Conservation (phyloP, 768 basidiomycete genomes). For the Termitomyces sp. region DNA sequence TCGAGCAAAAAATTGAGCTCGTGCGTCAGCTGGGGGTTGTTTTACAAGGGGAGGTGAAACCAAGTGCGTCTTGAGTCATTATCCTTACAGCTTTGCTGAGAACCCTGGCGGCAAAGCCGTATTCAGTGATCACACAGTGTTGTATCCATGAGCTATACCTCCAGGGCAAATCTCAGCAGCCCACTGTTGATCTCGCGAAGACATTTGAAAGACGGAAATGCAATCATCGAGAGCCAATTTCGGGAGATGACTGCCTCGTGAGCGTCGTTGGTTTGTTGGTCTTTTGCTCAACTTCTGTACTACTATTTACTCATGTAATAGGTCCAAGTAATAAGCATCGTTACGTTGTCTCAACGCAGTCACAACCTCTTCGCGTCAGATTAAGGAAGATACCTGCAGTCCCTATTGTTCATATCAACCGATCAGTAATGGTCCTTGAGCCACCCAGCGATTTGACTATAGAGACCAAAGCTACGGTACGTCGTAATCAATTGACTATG, state of each 20-base stretch:
- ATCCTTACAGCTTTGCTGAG: conserved; percentile 5
- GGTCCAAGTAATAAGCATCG: conserved; percentile 87
- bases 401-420: conserved; percentile 88
- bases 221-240: conserved; percentile 87
- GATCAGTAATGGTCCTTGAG: conserved; percentile 89
- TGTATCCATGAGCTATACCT: conserved; percentile 93
- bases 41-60: conserved; percentile 85
- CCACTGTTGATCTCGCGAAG: conserved; percentile 85
- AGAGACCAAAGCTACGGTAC: conserved; percentile 55
- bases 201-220: conserved; percentile 90
- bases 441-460: conserved; percentile 81
- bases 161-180: conserved; percentile 66
- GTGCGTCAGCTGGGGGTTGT: conserved; percentile 68
- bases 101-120: conserved; percentile 38
- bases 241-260: conserved; percentile 76
- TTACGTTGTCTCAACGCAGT: conserved; percentile 87
- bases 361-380: conserved; percentile 57
- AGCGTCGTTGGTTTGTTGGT: conserved; percentile 68
- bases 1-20: conserved; percentile 69
- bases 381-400: conserved; percentile 77
- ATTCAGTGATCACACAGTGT: conserved; percentile 97
- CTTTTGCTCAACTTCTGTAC: neutral
- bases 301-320: conserved; percentile 19
- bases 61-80: conserved; percentile 57
- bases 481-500: conserved; percentile 12